These are phyloP conservation scores for Spergularia azorica DNA, from an alignment of 179 eudicot species.

Conservation along the genomic window DNA sequence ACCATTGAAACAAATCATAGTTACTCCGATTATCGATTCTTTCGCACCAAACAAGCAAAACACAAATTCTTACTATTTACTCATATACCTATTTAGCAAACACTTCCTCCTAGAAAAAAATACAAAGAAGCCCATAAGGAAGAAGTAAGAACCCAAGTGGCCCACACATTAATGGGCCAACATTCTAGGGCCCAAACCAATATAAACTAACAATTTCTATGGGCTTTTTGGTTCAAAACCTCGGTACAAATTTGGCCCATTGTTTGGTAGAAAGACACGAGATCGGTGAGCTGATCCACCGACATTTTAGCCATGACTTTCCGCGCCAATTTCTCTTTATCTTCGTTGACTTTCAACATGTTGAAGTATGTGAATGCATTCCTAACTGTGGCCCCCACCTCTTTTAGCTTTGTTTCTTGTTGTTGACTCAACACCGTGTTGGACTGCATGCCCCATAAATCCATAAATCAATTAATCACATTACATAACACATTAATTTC, in stretches of 20 bases:
- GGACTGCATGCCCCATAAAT: conserved; percentile 40
- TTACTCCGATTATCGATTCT: too few species aligned
- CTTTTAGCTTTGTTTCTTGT: conserved; percentile 58
- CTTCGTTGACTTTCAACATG: conserved; percentile 55
- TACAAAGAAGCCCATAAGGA: too few species aligned
- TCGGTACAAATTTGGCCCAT: conserved; percentile 74
- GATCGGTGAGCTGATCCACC: conserved; percentile 62
- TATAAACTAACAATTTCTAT: conserved; percentile 30
- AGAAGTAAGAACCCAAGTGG: too few species aligned
- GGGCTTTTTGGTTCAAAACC: conserved; percentile 59
- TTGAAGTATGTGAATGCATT: conserved; percentile 54
- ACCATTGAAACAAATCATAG: too few species aligned
- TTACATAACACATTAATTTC: neutral
- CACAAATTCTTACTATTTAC: too few species aligned
- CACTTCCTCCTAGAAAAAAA: too few species aligned
- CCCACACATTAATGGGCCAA: neutral
- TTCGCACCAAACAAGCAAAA: too few species aligned
- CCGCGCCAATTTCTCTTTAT: conserved; percentile 54
- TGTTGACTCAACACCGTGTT: conserved; percentile 64
- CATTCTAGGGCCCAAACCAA: too few species aligned
- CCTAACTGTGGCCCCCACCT: conserved; percentile 86
- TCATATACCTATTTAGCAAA: too few species aligned
- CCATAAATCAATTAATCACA: neutral
- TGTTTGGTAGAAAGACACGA: conserved; percentile 61
- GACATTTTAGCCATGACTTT: conserved; percentile 67